Percentiles rank a stretch among this genome's conserved stretches.
phyloP scores from a whole-genome alignment of 345 rosid species.

The Excoecaria agallocha region DNA sequence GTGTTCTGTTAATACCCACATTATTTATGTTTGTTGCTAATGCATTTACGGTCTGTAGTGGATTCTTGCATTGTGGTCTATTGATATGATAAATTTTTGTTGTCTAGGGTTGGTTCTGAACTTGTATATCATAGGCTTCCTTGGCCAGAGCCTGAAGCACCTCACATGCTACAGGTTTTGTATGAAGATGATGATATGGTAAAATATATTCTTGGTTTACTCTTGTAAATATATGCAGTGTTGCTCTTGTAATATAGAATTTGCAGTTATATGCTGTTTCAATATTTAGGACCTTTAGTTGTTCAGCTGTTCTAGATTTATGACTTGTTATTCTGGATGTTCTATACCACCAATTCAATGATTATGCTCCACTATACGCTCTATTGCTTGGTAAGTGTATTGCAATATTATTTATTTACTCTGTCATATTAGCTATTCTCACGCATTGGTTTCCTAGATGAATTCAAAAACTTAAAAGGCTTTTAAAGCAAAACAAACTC shows the following conservation, averaged over 20 bases:
- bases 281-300: background rate
- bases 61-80: slow-evolving; percentile 1
- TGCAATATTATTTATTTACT: background rate
- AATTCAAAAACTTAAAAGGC: background rate
- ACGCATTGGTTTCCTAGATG: background rate
- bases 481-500: background rate
- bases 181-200: slow-evolving; percentile 81
- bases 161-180: slow-evolving; percentile 46
- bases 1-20: slow-evolving; percentile 22
- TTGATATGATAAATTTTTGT: slow-evolving; percentile 2
- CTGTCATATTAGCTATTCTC: background rate
- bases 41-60: background rate
- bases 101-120: slow-evolving; percentile 51
- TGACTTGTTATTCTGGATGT: background rate
- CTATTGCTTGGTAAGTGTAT: background rate
- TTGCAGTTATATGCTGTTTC: background rate
- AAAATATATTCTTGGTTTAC: background rate
- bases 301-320: background rate
- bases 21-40: background rate
- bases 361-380: background rate
- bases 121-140: slow-evolving; percentile 79
- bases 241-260: background rate
- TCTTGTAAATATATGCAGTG: background rate
- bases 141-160: slow-evolving; percentile 84
- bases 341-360: background rate